These are phyloP conservation scores for Lasiodiplodia sp. DNA, from an alignment of 2,329 filamentous ascomycete species.

Conservation along the genomic window DNA sequence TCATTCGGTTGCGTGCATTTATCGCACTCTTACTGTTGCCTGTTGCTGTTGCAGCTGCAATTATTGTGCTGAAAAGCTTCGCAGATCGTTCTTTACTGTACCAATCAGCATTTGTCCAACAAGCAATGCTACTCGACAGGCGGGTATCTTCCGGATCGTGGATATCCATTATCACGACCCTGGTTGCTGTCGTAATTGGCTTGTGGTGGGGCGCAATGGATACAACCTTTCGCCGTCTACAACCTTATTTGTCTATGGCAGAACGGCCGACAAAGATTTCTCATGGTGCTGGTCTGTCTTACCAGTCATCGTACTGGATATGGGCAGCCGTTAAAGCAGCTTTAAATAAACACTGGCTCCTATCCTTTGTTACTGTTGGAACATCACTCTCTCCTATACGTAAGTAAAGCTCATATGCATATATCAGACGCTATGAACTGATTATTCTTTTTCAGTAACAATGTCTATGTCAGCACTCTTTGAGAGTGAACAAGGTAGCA, in stretches of 20 bases:
- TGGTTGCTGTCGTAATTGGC: slow-evolving; percentile 31
- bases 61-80: neutral
- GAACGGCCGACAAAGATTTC: neutral
- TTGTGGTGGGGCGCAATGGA: slow-evolving; percentile 39
- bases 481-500: neutral
- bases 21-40: neutral
- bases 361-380: neutral
- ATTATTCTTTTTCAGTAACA: neutral
- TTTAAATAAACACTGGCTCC: neutral
- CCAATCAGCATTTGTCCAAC: slow-evolving; percentile 19
- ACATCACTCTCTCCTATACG: neutral
- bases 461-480: neutral
- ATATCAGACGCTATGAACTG: neutral
- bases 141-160: neutral
- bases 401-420: neutral
- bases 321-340: neutral
- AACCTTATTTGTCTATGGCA: slow-evolving; percentile 35
- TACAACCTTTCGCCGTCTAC: slow-evolving; percentile 33
- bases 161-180: neutral
- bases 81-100: neutral
- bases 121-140: neutral
- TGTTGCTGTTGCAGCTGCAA: neutral
- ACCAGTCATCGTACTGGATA: neutral
- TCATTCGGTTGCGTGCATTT: neutral
- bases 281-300: neutral